A percentile compares a stretch with the other conserved stretches of the same genome.
Evolutionary conservation across 306 rosid species (phyloP).

Genomic region (Carpinus fangiana): DNA sequence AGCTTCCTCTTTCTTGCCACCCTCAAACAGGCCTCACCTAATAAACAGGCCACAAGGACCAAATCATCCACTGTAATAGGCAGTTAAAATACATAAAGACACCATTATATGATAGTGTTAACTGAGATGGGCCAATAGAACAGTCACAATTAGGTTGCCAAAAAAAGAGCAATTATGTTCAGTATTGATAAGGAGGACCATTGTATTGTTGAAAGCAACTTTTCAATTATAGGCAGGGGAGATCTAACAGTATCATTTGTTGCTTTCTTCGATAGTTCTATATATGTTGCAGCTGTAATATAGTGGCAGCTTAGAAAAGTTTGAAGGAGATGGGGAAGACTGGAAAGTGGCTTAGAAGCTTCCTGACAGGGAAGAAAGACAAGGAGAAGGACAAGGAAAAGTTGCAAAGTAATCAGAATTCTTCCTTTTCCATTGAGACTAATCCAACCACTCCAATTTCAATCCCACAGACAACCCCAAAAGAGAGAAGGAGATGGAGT

Average conservation of each 20-base stretch:
- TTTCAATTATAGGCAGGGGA: conserved; percentile 27
- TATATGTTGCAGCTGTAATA: conserved; percentile 30
- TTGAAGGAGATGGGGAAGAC: conserved; percentile 73
- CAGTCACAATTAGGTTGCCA: conserved; percentile 46
- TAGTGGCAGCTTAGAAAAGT: conserved; percentile 31
- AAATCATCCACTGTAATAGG: conserved; percentile 19
- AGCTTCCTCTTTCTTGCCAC: conserved; percentile 29
- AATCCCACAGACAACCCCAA: conserved; percentile 40
- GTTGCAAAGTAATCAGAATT: conserved; percentile 30
- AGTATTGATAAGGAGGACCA: conserved; percentile 30
- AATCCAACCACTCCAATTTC: conserved; percentile 57
- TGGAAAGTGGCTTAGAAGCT: conserved; percentile 73
- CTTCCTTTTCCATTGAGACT: conserved; percentile 40
- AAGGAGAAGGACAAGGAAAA: conserved; percentile 56
- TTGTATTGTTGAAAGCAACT: conserved; percentile 36
- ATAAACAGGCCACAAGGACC: conserved; percentile 25
- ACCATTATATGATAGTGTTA: not conserved
- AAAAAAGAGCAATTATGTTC: conserved; percentile 19
- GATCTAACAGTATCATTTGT: conserved; percentile 40
- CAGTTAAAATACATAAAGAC: conserved; percentile 18
- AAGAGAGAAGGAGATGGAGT: conserved; percentile 89
- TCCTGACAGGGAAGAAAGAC: conserved; percentile 77
- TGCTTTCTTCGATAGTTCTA: conserved; percentile 34
- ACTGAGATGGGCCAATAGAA: conserved; percentile 24
- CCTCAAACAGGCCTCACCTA: conserved; percentile 26